Evolutionary conservation across 768 basidiomycete genomes (phyloP).

Genomic region (Macrolepiota albuminosa): DNA sequence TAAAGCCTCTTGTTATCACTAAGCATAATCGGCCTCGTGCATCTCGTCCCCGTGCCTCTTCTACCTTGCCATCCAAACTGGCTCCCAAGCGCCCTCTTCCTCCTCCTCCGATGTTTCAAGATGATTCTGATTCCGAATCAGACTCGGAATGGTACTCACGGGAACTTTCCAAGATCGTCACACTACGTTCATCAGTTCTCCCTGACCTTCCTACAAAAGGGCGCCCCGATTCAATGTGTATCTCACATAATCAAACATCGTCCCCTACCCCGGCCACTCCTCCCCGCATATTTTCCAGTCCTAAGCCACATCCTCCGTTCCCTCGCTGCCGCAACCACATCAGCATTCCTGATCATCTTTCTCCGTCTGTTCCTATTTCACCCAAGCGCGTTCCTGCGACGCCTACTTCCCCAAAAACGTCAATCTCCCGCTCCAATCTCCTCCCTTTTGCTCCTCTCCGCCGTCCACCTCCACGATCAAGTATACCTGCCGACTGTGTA

Average conservation of each 20-base stretch:
- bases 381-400: conserved; percentile 26
- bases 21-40: conserved; percentile 30
- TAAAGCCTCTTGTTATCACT: conserved; percentile 47
- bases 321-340: conserved; percentile 32
- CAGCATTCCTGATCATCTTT: conserved; percentile 36
- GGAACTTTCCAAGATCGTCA: conserved; percentile 51
- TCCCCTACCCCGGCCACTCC: conserved; percentile 11
- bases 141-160: conserved; percentile 55
- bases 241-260: conserved; percentile 5
- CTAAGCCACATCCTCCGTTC: conserved; percentile 20
- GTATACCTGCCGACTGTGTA: conserved; percentile 40
- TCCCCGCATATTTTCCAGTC: conserved; percentile 2
- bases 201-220: conserved; percentile 23
- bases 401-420: conserved; percentile 14
- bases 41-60: conserved; percentile 10
- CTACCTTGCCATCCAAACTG: conserved; percentile 15
- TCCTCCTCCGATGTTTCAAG: conserved; percentile 10
- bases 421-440: conserved; percentile 15
- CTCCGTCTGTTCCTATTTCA: conserved; percentile 31
- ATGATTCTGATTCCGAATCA: conserved; percentile 30
- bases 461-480: conserved; percentile 52
- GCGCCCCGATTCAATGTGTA: conserved; percentile 31
- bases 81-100: conserved; percentile 4
- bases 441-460: conserved; percentile 16
- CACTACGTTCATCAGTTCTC: conserved; percentile 35